phyloP scores from a whole-genome alignment of 768 basidiomycete species.

The Wakefieldia striispora region DNA sequence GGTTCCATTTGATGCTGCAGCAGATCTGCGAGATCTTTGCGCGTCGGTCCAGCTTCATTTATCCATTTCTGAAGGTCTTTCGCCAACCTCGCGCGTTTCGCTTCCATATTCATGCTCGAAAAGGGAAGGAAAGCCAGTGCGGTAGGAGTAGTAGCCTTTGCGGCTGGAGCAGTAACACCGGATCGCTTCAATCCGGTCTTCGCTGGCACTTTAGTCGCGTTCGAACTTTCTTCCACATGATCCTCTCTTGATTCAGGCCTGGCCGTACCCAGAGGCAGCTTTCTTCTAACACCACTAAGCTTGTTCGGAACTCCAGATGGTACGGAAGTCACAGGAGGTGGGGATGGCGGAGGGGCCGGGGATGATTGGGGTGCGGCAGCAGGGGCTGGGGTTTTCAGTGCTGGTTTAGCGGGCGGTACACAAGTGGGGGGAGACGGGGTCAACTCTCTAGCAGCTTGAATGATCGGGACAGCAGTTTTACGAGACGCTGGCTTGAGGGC shows the following conservation, averaged over 20 bases:
- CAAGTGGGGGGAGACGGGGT: slow-evolving; percentile 35
- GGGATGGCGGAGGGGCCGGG: slow-evolving; percentile 44
- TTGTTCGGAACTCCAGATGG: slow-evolving; percentile 38
- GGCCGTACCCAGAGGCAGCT: slow-evolving; percentile 58
- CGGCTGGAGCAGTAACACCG: slow-evolving; percentile 28
- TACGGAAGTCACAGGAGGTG: slow-evolving; percentile 38
- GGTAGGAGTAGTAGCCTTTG: slow-evolving; percentile 35
- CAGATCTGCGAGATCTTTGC: slow-evolving; percentile 84
- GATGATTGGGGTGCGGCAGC: slow-evolving; percentile 27
- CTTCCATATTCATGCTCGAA: slow-evolving; percentile 31
- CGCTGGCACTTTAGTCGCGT: slow-evolving; percentile 32
- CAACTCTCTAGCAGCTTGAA: slow-evolving; percentile 72
- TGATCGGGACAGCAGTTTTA: slow-evolving; percentile 77
- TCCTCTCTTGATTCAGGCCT: slow-evolving; percentile 47
- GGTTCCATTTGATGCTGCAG: slow-evolving; percentile 92
- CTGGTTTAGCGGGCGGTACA: slow-evolving; percentile 28
- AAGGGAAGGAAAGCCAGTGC: slow-evolving; percentile 36
- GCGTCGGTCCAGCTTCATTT: slow-evolving; percentile 78
- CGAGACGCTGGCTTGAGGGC: slow-evolving; percentile 91
- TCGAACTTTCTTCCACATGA: slow-evolving; percentile 32
- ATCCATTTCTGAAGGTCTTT: slow-evolving; percentile 84
- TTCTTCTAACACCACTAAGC: slow-evolving; percentile 65
- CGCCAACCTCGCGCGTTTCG: slow-evolving; percentile 61
- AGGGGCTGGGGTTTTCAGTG: slow-evolving; percentile 20
- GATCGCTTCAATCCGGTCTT: slow-evolving; percentile 48